Evolutionary conservation across 768 basidiomycete genomes (phyloP).

Genomic region (Russula sp.): DNA sequence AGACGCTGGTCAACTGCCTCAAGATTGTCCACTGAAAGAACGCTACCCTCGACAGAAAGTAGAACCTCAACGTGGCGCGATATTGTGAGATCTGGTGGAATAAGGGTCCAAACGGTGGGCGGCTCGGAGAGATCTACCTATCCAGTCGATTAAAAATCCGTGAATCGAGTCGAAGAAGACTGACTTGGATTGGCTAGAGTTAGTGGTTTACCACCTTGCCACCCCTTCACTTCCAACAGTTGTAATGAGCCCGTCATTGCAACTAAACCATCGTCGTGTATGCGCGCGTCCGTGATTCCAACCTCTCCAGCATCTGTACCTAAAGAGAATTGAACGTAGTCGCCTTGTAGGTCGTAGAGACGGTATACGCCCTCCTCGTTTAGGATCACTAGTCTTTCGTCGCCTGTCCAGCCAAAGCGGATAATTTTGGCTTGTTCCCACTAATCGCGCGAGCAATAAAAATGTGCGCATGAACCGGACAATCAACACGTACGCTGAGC

Average conservation of each 20-base stretch:
- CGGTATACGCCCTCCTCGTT: conserved; percentile 93
- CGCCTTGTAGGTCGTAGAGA: conserved; percentile 81
- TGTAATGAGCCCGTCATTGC: conserved; percentile 73
- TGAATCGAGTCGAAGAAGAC: conserved; percentile 33
- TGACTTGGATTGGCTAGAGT: conserved; percentile 71
- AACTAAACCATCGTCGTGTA: conserved; percentile 85
- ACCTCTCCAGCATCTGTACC: conserved; percentile 78
- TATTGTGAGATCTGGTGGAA: conserved; percentile 86
- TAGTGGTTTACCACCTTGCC: conserved; percentile 75
- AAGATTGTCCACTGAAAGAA: conserved; percentile 83
- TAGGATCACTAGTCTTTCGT: conserved; percentile 78
- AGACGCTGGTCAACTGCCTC: conserved; percentile 87
- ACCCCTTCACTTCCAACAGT: conserved; percentile 84
- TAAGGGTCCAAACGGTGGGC: conserved; percentile 81
- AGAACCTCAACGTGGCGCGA: conserved; percentile 90
- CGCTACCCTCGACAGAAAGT: conserved; percentile 74
- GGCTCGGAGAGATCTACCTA: conserved; percentile 66
- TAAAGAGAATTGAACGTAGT: conserved; percentile 82
- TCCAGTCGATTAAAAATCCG: conserved; percentile 14
- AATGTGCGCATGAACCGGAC: conserved; percentile 18
- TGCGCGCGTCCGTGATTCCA: conserved; percentile 80
- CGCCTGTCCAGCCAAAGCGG: conserved; percentile 79
- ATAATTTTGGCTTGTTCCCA: conserved; percentile 89
- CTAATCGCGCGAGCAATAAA: conserved; percentile 42
- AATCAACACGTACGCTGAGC: conserved; percentile 63